Evolutionary conservation across 1,284 basidiomycete species (phyloP).

Genomic region (Mycena sp.): DNA sequence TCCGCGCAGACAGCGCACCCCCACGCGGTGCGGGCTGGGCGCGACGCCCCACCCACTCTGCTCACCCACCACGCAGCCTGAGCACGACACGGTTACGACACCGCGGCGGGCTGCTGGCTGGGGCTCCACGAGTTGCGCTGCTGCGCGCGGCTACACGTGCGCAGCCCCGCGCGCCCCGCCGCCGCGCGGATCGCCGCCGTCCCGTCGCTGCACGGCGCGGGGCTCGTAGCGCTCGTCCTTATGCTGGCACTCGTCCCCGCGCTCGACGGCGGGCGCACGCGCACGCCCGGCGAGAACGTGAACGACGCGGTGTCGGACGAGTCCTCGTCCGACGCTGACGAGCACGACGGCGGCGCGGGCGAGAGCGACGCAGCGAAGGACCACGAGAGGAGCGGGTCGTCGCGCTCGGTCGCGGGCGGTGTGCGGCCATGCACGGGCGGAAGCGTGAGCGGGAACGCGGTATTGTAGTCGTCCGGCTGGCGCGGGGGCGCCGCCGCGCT

Average conservation of each 20-base stretch:
- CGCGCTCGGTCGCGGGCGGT: neutral
- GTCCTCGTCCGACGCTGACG: conserved; percentile 10
- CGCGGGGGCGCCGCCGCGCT: conserved; percentile 44
- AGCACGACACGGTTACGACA: neutral
- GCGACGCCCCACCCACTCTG: neutral
- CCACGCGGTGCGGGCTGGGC: too few species aligned
- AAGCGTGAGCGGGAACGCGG: conserved; percentile 70
- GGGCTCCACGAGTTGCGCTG: conserved; percentile 32
- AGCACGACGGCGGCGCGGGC: neutral
- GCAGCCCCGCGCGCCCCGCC: conserved; percentile 16
- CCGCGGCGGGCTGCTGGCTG: conserved; percentile 7
- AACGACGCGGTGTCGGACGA: conserved; percentile 22
- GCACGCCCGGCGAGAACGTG: conserved; percentile 18
- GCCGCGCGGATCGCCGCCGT: conserved; percentile 28
- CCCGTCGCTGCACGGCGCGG: conserved; percentile 1
- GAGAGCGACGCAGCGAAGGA: neutral
- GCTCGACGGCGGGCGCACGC: conserved; percentile 9
- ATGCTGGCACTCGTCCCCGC: conserved; percentile 9
- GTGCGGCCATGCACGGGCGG: conserved; percentile 43
- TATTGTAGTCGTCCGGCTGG: conserved; percentile 60
- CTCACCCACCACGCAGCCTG: neutral
- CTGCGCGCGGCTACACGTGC: too few species aligned
- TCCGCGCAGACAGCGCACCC: too few species aligned
- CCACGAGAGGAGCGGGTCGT: conserved; percentile 9
- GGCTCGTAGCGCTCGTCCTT: conserved; percentile 7